These are phyloP conservation scores for Colletotrichum sp. DNA, from an alignment of 2,329 filamentous ascomycete genomes.

Conservation along the genomic window DNA sequence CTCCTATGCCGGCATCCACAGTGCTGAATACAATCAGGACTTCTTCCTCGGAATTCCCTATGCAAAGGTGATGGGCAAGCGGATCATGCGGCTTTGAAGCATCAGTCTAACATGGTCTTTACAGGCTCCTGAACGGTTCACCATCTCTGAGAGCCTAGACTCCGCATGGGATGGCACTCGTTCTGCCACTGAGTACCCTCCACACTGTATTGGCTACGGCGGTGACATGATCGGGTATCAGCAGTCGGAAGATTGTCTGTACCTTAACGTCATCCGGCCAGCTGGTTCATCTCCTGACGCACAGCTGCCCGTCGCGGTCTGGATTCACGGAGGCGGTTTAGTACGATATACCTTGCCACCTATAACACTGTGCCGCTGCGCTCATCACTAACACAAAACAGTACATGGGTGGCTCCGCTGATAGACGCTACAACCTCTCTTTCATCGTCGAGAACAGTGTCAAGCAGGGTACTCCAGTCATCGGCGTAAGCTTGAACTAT, in stretches of 20 bases:
- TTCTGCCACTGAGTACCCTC: slow-evolving; percentile 49
- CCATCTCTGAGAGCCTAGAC: slow-evolving; percentile 51
- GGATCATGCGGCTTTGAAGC: slow-evolving; percentile 17
- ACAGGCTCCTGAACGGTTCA: slow-evolving; percentile 53
- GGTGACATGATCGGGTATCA: slow-evolving; percentile 25
- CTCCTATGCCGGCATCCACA: slow-evolving; percentile 42
- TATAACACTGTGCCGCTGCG: background rate
- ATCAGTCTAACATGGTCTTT: background rate
- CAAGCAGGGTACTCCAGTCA: slow-evolving; percentile 49
- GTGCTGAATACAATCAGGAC: slow-evolving; percentile 45
- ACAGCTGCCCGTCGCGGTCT: slow-evolving; percentile 60
- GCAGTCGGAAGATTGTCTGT: slow-evolving; percentile 62
- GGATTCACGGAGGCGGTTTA: slow-evolving; percentile 57
- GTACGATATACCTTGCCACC: background rate
- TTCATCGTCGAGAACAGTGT: slow-evolving; percentile 58
- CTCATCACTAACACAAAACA: background rate
- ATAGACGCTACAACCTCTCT: slow-evolving; percentile 64
- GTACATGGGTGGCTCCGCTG: slow-evolving; percentile 35
- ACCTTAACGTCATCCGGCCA: slow-evolving; percentile 66
- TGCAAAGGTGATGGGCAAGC: slow-evolving; percentile 32
- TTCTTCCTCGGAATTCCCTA: slow-evolving; percentile 57
- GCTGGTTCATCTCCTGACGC: slow-evolving; percentile 42
- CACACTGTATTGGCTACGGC: slow-evolving; percentile 57
- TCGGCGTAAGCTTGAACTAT: slow-evolving; percentile 56
- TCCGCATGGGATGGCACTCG: slow-evolving; percentile 43